Conservation (phyloP, 1,284 basidiomycete genomes). For the Leccinum fuscescens region DNA sequence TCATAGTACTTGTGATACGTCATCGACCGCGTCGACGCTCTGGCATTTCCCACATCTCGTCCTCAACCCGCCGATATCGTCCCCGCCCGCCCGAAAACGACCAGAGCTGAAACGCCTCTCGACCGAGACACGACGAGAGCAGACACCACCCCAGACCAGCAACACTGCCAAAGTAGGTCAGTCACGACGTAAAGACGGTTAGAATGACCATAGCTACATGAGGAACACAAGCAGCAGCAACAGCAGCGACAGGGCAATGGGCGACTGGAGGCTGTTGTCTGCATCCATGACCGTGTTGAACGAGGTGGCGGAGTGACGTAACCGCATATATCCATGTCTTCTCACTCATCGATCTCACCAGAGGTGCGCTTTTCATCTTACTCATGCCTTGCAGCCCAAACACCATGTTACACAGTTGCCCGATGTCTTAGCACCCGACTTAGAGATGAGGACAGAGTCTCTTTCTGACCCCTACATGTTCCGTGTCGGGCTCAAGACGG, state of each 20-base stretch:
- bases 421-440: conserved; percentile 41
- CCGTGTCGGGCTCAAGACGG: conserved; percentile 53
- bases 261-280: conserved; percentile 3
- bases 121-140: conserved; percentile 63
- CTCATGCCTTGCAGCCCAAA: not conserved
- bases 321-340: not conserved
- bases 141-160: conserved; percentile 59
- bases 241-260: conserved; percentile 19
- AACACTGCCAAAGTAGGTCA: conserved; percentile 37
- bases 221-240: conserved; percentile 41
- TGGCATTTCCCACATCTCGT: conserved; percentile 57
- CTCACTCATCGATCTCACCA: not conserved
- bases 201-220: conserved; percentile 37
- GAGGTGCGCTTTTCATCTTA: conserved; percentile 11
- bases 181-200: not conserved
- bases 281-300: conserved; percentile 14
- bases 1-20: conserved; percentile 16
- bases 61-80: conserved; percentile 34
- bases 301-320: not conserved
- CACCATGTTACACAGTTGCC: conserved; percentile 17
- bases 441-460: conserved; percentile 41
- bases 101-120: conserved; percentile 37
- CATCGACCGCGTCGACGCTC: conserved; percentile 41
- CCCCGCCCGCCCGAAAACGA: conserved; percentile 14
- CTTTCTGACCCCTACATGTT: conserved; percentile 60